A percentile compares a stretch with the other conserved stretches of the same genome.
Evolutionary conservation across 345 rosid genomes (phyloP).

Genomic region (Trapa bicornis): DNA sequence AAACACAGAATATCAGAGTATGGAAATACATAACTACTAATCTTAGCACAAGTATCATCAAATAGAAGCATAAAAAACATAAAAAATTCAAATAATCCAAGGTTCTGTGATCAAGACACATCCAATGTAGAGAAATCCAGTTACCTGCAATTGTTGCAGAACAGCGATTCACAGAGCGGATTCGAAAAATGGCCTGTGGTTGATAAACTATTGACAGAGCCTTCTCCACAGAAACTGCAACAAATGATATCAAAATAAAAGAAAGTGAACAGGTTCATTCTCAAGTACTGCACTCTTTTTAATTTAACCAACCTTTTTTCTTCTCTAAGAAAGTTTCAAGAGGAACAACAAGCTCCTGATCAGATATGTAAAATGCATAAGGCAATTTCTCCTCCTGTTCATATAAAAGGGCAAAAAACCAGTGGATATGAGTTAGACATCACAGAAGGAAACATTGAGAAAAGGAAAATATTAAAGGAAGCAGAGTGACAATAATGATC

Average conservation of each 20-base stretch:
- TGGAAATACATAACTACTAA: neutral
- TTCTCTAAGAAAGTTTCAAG: constrained; percentile 79
- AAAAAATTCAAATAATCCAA: neutral
- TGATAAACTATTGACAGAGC: constrained; percentile 83
- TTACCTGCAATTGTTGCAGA: constrained; percentile 85
- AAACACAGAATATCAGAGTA: neutral
- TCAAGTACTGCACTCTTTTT: neutral
- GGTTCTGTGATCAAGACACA: neutral
- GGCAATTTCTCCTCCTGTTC: constrained; percentile 83
- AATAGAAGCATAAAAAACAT: neutral
- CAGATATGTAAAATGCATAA: constrained; percentile 67
- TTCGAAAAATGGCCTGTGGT: constrained; percentile 88
- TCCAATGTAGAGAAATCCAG: neutral
- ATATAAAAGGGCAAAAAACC: constrained; percentile 11
- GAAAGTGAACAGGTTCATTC: neutral
- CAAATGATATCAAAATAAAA: neutral
- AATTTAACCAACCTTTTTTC: constrained; percentile 38
- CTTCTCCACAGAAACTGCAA: constrained; percentile 92
- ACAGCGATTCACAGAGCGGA: constrained; percentile 79
- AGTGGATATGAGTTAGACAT: neutral
- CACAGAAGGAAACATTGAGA: neutral
- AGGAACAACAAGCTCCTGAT: constrained; percentile 71
- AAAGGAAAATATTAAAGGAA: neutral
- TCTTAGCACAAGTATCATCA: neutral
- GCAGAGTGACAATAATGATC: neutral